These are phyloP conservation scores for Calonectria henricotiae DNA, from an alignment of 2,329 filamentous ascomycete species.

Conservation along the genomic window DNA sequence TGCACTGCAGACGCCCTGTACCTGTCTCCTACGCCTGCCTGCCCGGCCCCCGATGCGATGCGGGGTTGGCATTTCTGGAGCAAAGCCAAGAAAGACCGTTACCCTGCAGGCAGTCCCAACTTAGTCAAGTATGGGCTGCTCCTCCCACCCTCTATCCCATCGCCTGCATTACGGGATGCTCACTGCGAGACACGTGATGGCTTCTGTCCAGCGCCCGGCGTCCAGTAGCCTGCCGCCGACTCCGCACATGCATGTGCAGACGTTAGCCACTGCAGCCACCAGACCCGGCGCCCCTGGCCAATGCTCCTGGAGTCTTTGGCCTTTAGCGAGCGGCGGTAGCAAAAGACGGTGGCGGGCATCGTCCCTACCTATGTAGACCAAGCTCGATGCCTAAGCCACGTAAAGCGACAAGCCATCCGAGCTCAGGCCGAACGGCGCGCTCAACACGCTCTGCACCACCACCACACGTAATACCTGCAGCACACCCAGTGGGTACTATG, in stretches of 20 bases:
- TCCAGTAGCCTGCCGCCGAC: background rate
- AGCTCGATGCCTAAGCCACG: constrained; percentile 28
- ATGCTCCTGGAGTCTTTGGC: constrained; percentile 11
- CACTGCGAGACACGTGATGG: constrained; percentile 26
- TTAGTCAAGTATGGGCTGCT: constrained; percentile 18
- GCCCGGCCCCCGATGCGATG: background rate
- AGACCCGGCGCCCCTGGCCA: constrained; percentile 13
- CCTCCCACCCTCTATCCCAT: background rate
- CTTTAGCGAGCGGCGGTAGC: constrained; percentile 18
- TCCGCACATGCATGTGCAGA: constrained; percentile 22
- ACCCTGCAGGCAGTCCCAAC: constrained; percentile 14
- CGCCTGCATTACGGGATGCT: constrained; percentile 27
- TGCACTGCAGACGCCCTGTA: background rate
- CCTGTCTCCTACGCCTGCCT: background rate
- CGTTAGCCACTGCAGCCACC: background rate
- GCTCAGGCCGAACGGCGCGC: constrained; percentile 17
- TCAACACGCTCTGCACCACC: constrained; percentile 5
- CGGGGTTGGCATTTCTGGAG: background rate
- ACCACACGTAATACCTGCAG: constrained; percentile 19
- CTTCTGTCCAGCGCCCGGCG: constrained; percentile 6
- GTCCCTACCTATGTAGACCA: constrained; percentile 31
- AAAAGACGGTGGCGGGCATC: constrained; percentile 25
- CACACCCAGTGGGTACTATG: constrained; percentile 22
- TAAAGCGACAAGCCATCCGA: constrained; percentile 27
- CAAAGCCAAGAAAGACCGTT: background rate